phyloP scores from a whole-genome alignment of 306 rosid species.

The Macrotyloma uniflorum region DNA sequence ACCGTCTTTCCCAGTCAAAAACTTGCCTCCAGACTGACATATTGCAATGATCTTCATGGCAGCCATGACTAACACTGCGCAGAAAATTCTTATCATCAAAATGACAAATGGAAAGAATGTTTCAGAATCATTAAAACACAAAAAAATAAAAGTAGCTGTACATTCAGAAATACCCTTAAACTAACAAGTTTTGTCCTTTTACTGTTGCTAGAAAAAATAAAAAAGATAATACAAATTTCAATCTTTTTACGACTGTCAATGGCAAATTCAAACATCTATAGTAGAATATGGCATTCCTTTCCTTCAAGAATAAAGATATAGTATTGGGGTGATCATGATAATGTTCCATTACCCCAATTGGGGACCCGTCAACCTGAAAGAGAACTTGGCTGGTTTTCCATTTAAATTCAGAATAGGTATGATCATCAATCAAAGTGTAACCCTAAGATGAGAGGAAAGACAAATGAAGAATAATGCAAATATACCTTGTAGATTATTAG shows the following conservation, averaged over 20 bases:
- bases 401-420: neutral
- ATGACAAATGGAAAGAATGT: neutral
- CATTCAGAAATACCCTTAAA: neutral
- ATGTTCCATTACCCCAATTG: neutral
- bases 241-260: conserved; percentile 6
- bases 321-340: neutral
- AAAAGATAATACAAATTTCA: neutral
- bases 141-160: neutral
- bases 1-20: conserved; percentile 71
- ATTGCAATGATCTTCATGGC: conserved; percentile 73
- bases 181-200: neutral
- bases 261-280: neutral
- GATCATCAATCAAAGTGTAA: neutral
- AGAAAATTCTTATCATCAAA: conserved; percentile 14
- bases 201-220: neutral
- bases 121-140: neutral
- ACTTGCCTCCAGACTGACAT: conserved; percentile 94
- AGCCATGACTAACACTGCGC: conserved; percentile 59
- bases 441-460: conserved; percentile 24
- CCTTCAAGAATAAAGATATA: too few species aligned
- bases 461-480: neutral
- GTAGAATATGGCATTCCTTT: neutral
- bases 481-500: conserved; percentile 23
- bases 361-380: neutral
- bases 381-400: neutral